A percentile compares a stretch with the other conserved stretches of the same genome.
phyloP scores from a whole-genome alignment of 192 early-diverging fungal genomes.

The Lunasporangiospora selenospora region DNA sequence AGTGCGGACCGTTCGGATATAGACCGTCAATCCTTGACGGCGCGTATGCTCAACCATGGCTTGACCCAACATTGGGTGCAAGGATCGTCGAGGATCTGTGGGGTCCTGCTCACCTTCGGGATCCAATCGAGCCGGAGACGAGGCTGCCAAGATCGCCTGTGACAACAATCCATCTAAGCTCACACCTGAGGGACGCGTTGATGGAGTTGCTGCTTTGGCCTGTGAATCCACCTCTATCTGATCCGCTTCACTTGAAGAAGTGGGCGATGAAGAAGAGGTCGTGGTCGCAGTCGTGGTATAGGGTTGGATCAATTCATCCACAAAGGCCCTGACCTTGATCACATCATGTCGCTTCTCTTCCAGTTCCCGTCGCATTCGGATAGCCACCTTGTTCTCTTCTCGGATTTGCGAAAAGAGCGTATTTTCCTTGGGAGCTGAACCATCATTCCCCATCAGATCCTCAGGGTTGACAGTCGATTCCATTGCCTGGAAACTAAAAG shows the following conservation, averaged over 20 bases:
- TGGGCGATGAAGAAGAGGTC: background rate
- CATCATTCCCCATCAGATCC: conserved; percentile 28
- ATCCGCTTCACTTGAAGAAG: background rate
- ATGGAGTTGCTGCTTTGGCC: too few species aligned
- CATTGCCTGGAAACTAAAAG: conserved; percentile 29
- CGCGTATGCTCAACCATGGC: conserved; percentile 37
- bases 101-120: background rate
- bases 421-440: conserved; percentile 15
- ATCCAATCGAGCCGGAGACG: background rate
- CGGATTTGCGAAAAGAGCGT: conserved; percentile 25
- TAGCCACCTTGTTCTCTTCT: conserved; percentile 42
- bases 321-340: conserved; percentile 33
- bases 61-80: conserved; percentile 35
- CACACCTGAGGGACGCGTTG: conserved; percentile 31
- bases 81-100: conserved; percentile 2
- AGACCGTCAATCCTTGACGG: conserved; percentile 28
- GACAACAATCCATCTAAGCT: conserved; percentile 32
- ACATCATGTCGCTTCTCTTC: conserved; percentile 20
- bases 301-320: conserved; percentile 29
- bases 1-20: conserved; percentile 35
- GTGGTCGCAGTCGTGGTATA: too few species aligned
- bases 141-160: conserved; percentile 18
- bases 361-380: conserved; percentile 41
- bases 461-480: conserved; percentile 27
- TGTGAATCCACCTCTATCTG: too few species aligned